Evolutionary conservation across 108 stramenopile species (phyloP).

Genomic region (Mediolabrus comicus): DNA sequence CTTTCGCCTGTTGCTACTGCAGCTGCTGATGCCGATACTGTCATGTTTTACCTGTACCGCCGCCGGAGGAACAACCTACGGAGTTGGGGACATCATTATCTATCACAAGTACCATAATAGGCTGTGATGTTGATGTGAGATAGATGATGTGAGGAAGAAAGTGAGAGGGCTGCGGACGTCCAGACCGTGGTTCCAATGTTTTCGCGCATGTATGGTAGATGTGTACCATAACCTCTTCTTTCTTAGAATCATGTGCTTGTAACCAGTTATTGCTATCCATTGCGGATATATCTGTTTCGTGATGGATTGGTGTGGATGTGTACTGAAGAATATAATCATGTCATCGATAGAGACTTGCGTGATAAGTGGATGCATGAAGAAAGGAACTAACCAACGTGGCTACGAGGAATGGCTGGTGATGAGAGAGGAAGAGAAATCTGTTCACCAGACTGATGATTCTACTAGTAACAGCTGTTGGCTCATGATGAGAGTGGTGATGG

Average conservation of each 20-base stretch:
- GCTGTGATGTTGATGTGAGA: too few relatives aligned
- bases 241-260: conserved; percentile 82
- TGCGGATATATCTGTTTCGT: conserved; percentile 73
- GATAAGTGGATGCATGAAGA: conserved; percentile 78
- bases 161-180: too few relatives aligned
- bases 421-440: conserved; percentile 53
- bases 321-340: conserved; percentile 67
- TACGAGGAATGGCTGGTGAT: conserved; percentile 58
- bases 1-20: neutral
- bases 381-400: conserved; percentile 52
- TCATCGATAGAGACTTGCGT: conserved; percentile 58
- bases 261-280: conserved; percentile 65
- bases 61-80: too few relatives aligned
- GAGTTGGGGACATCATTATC: too few relatives aligned
- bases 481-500: neutral
- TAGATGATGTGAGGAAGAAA: too few relatives aligned
- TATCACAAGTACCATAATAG: too few relatives aligned
- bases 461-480: conserved; percentile 8
- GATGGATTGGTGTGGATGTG: conserved; percentile 73
- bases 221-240: too few relatives aligned
- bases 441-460: conserved; percentile 6
- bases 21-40: too few relatives aligned
- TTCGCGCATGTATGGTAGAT: too few relatives aligned
- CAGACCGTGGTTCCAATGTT: too few relatives aligned
- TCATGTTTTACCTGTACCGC: too few relatives aligned